Conservation (phyloP, 495 filamentous ascomycete species). For the Daldinia loculata region DNA sequence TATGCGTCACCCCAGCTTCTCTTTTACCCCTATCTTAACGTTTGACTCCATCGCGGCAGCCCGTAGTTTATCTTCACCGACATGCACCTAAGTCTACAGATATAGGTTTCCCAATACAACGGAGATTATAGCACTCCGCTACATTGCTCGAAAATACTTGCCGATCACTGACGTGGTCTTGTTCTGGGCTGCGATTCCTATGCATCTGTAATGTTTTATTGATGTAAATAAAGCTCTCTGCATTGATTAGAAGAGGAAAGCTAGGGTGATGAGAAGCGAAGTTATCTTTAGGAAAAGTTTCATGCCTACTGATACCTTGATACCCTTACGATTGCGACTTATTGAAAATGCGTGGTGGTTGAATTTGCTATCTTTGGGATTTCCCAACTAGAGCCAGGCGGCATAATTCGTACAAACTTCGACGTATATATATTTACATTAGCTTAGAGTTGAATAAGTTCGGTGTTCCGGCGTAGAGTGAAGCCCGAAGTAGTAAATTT, state of each 20-base stretch:
- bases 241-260: not conserved
- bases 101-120: not conserved
- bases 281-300: not conserved
- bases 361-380: not conserved
- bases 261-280: not conserved
- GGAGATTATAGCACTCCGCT: not conserved
- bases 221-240: not conserved
- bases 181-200: not conserved
- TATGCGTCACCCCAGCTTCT: no score
- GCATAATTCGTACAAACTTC: not conserved
- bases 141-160: not conserved
- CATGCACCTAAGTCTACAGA: not conserved
- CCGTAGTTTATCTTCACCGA: not conserved
- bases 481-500: not conserved
- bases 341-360: not conserved
- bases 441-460: not conserved
- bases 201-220: not conserved
- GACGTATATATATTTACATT: not conserved
- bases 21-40: constrained; percentile 1
- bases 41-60: not conserved
- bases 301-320: not conserved
- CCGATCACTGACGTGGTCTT: not conserved
- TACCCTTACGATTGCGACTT: not conserved
- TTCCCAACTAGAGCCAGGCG: not conserved
- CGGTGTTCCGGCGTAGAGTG: not conserved